Evolutionary conservation across 495 filamentous ascomycete genomes (phyloP), one percentile per base, ranked within the genome.

Genomic region (Penicillium tannophilum): DNA sequence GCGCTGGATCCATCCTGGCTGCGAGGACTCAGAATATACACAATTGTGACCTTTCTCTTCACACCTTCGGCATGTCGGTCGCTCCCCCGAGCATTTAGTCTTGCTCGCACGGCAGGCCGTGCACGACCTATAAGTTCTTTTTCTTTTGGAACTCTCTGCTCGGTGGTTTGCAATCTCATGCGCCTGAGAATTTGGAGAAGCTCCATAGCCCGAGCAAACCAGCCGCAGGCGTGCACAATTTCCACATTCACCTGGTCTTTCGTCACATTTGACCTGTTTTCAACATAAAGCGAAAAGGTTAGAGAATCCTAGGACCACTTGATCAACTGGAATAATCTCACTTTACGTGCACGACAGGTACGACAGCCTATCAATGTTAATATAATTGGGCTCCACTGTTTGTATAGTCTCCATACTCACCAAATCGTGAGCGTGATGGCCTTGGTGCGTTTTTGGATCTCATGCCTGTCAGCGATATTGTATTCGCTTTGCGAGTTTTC

Each of bases 51-150:
- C 55, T 42, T 63, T 71, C 7, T 53, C 51, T 20, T 62, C 57
- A 58, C 73, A 76, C 31, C 73, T 55, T 30, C 56, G 55, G 54
- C 72, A 76, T 12, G 43, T 56, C 17, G 72, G 72, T 19, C 68
- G 63, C 16, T 72, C 73, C 12, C 72, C 71, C 8, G 72, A 74
- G 52, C 73, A 76, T 56, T 72, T 73, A 3, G 63, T 69, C 51
- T 74, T 74, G 10, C 65, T 66, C 11, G 59, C 28, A 17, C 71
- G 71, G 51, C 71, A 76, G 26, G 60, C 62, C 6, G 57, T 64
- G 28, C 73, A 76, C 14, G 70, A 74, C 14, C 70, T 63, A 61
- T 69, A 76, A 6, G 73, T 72, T 52, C 73, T 54, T 24, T 64
- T 73, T 35, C 59, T 51, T 42, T 63, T 63, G 2, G 64, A 61